Base-by-base conservation (phyloP, 192 early-diverging fungal species). In the Geranomyces michiganensis region DNA sequence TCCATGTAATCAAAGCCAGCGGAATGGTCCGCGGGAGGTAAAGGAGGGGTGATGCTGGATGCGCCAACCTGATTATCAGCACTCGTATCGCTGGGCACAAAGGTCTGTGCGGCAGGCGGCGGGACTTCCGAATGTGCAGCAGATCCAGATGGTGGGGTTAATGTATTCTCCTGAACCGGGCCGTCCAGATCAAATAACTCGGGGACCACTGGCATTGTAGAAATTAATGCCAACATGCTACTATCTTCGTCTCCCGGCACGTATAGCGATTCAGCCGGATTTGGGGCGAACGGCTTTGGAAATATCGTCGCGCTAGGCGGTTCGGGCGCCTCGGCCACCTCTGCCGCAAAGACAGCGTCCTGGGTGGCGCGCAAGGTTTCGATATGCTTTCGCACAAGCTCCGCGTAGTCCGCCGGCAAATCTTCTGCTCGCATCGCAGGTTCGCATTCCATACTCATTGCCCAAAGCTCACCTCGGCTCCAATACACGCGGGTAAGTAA, bases 401-500 rank as follows among this genome's bases (percentile, higher is more conserved):
- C 49, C 1, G 24, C 55, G 43, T 69, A 43, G 10, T 69, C 36
- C 14, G 36, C 22, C 5, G 49, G 67, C n/a, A 44, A 22, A 1
- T 30, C 19, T 33, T 69, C 67, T 3, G 33, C 67, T 3, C 21
- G 21, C 22, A 13, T 43, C 31, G 56, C 10, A 29, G 26, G 29
- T 31, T 72, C 70, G 3, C 14, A 55, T 13, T 72, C 70, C 2
- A 13, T 24, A 49, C 70, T 72, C 49, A 27, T 36, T 2, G 14
- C 19, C 70, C 70, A 72, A 1, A 72, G 49, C 27, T 65, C 70
- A 29, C 2, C 31, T 49, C 61, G 1, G 26, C 61, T 69, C 67
- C 67, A 69, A 45, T 59, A 73, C 17, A 73, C 72, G 15, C 72
- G 64, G 1, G 72, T 73, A 15, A 73, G 56, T 3, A 73, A n/a